phyloP scores from a whole-genome alignment of 306 rosid species.

The Rosa multiflora region DNA sequence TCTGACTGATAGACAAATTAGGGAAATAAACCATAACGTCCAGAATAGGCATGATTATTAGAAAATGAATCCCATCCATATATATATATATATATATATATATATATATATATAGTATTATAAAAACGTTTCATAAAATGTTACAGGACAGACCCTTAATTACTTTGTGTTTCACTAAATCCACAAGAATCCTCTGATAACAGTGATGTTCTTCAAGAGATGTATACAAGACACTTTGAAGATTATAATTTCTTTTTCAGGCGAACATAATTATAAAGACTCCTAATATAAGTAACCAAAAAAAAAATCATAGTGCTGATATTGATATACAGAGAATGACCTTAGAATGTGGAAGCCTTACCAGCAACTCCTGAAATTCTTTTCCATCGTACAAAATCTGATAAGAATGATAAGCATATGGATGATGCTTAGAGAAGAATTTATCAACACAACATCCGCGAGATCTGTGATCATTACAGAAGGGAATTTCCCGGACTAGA shows the following conservation, averaged over 20 bases:
- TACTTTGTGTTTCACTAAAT: background rate
- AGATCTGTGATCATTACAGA: constrained; percentile 66
- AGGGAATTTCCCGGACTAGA: constrained; percentile 75
- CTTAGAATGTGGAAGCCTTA: constrained; percentile 29
- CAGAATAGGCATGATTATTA: background rate
- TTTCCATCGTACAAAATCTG: constrained; percentile 58
- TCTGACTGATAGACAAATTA: background rate
- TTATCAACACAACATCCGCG: constrained; percentile 63
- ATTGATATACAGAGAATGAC: background rate
- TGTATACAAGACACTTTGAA: background rate
- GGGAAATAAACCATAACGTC: background rate
- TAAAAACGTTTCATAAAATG: no score
- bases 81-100: no score
- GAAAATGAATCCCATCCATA: background rate
- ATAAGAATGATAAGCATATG: constrained; percentile 58
- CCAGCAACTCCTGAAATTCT: constrained; percentile 62
- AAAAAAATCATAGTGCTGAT: no score
- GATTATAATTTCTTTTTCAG: background rate
- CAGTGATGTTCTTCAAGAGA: background rate
- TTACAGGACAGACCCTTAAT: no score
- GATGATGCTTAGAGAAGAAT: constrained; percentile 73
- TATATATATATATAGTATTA: no score
- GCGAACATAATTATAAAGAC: background rate
- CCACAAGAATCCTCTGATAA: background rate
- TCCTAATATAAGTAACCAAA: background rate